Evolutionary conservation across 2,329 filamentous ascomycete genomes (phyloP).

Genomic region (Phyllosticta citribraziliensis): DNA sequence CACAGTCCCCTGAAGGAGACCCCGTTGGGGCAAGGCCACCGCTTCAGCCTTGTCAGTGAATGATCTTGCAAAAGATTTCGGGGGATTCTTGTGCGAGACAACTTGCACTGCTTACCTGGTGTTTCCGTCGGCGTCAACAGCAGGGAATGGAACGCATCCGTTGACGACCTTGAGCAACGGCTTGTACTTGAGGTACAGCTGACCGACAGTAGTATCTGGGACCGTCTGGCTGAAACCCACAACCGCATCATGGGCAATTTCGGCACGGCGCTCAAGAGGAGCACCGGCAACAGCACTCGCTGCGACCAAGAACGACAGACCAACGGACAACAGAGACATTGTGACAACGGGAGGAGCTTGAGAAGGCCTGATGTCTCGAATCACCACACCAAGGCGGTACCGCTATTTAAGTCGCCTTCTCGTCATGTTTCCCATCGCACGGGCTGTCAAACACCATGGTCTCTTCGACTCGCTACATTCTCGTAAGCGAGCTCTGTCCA

Average conservation of each 20-base stretch:
- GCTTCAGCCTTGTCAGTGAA: conserved; percentile 21
- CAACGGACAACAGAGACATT: neutral
- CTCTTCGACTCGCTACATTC: neutral
- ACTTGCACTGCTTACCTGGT: conserved; percentile 37
- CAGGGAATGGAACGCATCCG: conserved; percentile 55
- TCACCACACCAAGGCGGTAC: neutral
- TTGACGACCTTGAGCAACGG: conserved; percentile 46
- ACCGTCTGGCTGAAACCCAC: conserved; percentile 47
- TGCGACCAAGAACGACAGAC: neutral
- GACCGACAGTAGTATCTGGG: conserved; percentile 35
- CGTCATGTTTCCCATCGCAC: neutral
- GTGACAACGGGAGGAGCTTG: neutral
- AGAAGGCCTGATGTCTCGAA: neutral
- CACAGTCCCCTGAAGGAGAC: conserved; percentile 30
- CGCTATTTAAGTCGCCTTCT: neutral
- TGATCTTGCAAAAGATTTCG: neutral
- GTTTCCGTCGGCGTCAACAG: conserved; percentile 48
- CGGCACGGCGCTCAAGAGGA: conserved; percentile 28
- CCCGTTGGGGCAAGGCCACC: conserved; percentile 36
- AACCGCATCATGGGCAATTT: conserved; percentile 37
- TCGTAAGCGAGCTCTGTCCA: neutral
- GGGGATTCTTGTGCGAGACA: neutral
- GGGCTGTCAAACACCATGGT: neutral
- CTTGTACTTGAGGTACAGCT: conserved; percentile 46
- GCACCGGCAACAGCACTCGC: neutral